phyloP scores from a whole-genome alignment of 75 land plant genomes.

The Selaginella moellendorffii region DNA sequence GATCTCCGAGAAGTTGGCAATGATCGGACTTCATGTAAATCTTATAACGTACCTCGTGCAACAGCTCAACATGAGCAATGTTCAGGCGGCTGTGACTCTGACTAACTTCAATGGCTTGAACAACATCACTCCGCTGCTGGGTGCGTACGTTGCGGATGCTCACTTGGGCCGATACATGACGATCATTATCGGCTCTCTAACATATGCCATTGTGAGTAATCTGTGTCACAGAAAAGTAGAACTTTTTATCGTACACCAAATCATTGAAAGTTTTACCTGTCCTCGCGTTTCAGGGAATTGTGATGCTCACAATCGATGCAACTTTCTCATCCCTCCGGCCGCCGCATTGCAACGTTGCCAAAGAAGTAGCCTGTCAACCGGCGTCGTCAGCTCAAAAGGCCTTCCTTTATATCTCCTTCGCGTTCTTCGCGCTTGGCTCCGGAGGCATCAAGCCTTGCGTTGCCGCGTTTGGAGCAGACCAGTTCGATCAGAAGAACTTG shows the following conservation, averaged over 20 bases:
- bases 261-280: too few relatives aligned
- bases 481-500: slow-evolving; percentile 19
- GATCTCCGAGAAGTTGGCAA: slow-evolving; percentile 23
- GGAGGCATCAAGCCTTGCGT: slow-evolving; percentile 34
- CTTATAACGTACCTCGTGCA: slow-evolving; percentile 17
- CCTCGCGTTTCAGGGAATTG: background rate
- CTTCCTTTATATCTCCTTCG: background rate
- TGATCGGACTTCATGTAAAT: slow-evolving; percentile 17
- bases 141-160: slow-evolving; percentile 28
- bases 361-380: background rate
- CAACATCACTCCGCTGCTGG: slow-evolving; percentile 17
- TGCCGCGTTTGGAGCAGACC: slow-evolving; percentile 34
- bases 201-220: slow-evolving; percentile 20
- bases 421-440: slow-evolving; percentile 19
- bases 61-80: slow-evolving; percentile 15
- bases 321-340: background rate
- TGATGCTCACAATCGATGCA: background rate
- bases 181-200: slow-evolving; percentile 13
- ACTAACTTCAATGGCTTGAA: slow-evolving; percentile 17
- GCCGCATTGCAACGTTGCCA: background rate
- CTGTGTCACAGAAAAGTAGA: too few relatives aligned
- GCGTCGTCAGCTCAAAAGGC: background rate
- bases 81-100: slow-evolving; percentile 16
- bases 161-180: slow-evolving; percentile 19
- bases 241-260: too few relatives aligned